These are phyloP conservation scores for Byssothecium circinans DNA, from an alignment of 2,329 filamentous ascomycete species.

Conservation along the genomic window DNA sequence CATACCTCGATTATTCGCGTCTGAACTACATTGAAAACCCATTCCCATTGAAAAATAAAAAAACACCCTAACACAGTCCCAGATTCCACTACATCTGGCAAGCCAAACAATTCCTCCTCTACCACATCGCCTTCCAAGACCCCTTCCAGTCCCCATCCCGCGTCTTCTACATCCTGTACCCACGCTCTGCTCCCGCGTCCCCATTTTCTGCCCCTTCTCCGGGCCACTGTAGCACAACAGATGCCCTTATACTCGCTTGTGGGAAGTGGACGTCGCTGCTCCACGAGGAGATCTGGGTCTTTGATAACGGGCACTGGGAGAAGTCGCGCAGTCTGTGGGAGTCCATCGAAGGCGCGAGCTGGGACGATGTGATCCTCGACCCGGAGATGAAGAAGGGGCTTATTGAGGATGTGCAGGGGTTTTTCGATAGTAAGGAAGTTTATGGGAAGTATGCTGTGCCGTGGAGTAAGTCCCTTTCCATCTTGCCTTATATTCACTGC, in stretches of 20 bases:
- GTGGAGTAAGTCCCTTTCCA: slow-evolving; percentile 35
- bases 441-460: slow-evolving; percentile 50
- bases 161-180: slow-evolving; percentile 25
- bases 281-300: slow-evolving; percentile 66
- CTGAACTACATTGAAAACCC: too few species aligned
- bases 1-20: too few species aligned
- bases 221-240: slow-evolving; percentile 33
- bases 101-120: slow-evolving; percentile 29
- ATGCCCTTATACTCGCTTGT: slow-evolving; percentile 57
- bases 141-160: slow-evolving; percentile 26
- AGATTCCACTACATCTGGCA: slow-evolving; percentile 35
- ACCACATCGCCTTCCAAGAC: slow-evolving; percentile 31
- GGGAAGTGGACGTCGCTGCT: slow-evolving; percentile 59
- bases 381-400: slow-evolving; percentile 63
- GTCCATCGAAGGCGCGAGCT: slow-evolving; percentile 50
- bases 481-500: too few species aligned
- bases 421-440: slow-evolving; percentile 45
- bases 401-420: slow-evolving; percentile 63
- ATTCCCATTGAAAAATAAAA: too few species aligned
- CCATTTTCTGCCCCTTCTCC: neutral
- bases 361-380: slow-evolving; percentile 67
- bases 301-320: slow-evolving; percentile 62
- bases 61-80: too few species aligned
- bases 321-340: slow-evolving; percentile 63
- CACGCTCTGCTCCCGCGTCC: slow-evolving; percentile 12